These are phyloP conservation scores for Zelopaecilomyces penicillatus DNA, from an alignment of 2,329 filamentous ascomycete species.

Conservation along the genomic window DNA sequence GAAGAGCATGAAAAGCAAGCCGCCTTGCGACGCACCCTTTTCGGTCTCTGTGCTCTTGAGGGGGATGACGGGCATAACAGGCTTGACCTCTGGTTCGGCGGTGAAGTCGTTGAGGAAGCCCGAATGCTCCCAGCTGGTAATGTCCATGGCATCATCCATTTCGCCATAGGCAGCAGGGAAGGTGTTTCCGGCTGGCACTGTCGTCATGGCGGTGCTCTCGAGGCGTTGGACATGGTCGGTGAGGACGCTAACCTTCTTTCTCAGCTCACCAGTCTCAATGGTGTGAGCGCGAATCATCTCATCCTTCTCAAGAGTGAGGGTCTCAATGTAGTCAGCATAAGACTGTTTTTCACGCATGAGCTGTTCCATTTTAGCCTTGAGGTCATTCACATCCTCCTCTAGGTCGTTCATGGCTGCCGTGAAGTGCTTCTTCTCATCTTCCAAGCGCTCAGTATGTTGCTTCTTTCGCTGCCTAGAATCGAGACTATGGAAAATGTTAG, in stretches of 20 bases:
- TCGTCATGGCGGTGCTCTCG: constrained; percentile 47
- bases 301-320: constrained; percentile 77
- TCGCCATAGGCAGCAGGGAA: constrained; percentile 67
- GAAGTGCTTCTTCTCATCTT: constrained; percentile 93
- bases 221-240: constrained; percentile 63
- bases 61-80: constrained; percentile 46
- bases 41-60: constrained; percentile 44
- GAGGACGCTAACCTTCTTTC: constrained; percentile 84
- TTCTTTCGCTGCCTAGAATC: constrained; percentile 97
- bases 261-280: constrained; percentile 79
- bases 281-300: constrained; percentile 84
- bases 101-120: constrained; percentile 63
- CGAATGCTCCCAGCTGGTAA: constrained; percentile 77
- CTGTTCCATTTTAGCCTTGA: constrained; percentile 62
- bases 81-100: constrained; percentile 54
- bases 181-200: constrained; percentile 37
- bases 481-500: constrained; percentile 47
- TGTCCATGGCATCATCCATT: constrained; percentile 68
- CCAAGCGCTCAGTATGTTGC: constrained; percentile 91
- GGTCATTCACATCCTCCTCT: constrained; percentile 65
- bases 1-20: constrained; percentile 88
- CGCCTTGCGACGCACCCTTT: constrained; percentile 65
- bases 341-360: constrained; percentile 66
- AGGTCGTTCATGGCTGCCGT: constrained; percentile 66
- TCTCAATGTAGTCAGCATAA: constrained; percentile 66